Evolutionary conservation across 2,329 filamentous ascomycete species (phyloP), one percentile per base, ranked within the genome.

Genomic region (Alternaria triticina): DNA sequence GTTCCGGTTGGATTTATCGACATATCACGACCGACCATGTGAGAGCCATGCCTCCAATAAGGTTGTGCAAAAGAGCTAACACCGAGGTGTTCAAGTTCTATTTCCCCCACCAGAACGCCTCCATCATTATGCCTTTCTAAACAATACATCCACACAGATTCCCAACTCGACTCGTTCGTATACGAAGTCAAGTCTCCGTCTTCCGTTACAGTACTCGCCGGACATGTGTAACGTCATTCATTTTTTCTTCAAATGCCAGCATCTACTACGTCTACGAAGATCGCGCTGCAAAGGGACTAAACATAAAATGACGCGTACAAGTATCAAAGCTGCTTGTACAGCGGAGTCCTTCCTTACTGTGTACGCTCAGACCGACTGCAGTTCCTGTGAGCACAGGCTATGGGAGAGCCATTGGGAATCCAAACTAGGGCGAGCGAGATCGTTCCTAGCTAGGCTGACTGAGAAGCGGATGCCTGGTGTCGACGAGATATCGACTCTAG

Each of bases 141-240:
- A 51, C 10, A 11, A 17, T n/a, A 28, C 27, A 15, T n/a, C 27
- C 30, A 28, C 45, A 51, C 4, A 13, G 5, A 40, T 17, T 15
- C 17, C 36, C 9, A 5, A 17, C 36, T 17, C 15, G 3, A 40
- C 36, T 40, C 17, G 6, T 45, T 13, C 13, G 15, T 28, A 27
- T 13, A 30, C 47, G 15, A n/a, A 50, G 15, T 4, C 36, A 40
- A 3, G 1, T 1, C 36, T 17, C 23, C 13, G 4, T 10, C 10
- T 25, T 11, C 8, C 13, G 13, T 22, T 11, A n/a, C 13, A 27
- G 28, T n/a, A 22, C 5, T 3, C 15, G 50, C 25, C 28, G 22
- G n/a, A 15, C 22, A 82, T 82, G 81, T 82, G 81, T 74, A 81
- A 80, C 46, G 70, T 75, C 25, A 64, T 76, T 12, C 68, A 64